Base-by-base conservation (phyloP, 1,139 yeast species). In the Yamadazyma triangularis region DNA sequence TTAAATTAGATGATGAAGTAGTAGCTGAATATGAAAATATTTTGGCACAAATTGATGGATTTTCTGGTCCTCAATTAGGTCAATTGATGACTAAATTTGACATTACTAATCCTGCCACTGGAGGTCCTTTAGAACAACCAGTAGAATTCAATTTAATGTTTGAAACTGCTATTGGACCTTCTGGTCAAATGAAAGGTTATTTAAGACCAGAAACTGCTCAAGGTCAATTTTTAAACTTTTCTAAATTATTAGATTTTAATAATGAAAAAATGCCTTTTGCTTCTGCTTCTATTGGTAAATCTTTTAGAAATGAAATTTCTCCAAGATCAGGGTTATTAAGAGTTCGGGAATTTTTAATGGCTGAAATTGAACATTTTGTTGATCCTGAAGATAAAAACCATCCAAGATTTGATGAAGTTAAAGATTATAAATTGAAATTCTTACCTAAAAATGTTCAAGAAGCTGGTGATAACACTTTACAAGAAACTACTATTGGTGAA, bases 171-270 rank as follows among this genome's bases (percentile, higher is more conserved):
- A 93, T 93, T 58, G 99, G 99, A 33, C 98, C 99, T 40, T 85
- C 96, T 36, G 98, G 98, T 53, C 88, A 82, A 56, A 69, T 89
- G 61, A 88, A 85, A 70, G 98, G 98, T 47, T 93, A 76, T 64
- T 68, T 93, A 56, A 81, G 99, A 64, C 99, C 99, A 36, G 99
- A 93, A 69, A 93, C 99, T 40, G 99, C 99, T 18, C 99, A 93
- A 70, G 98, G 99, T 52, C 98, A 93, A 66, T 93, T 93, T 63
- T 73, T 93, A 55, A 93, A 93, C 73, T 93, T 93, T 64, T 76
- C 77, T 67, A 91, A 91, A 67, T 74, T 93, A 53, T 77, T 88
- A 51, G 98, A 93, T 51, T 85, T 81, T 72, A 93, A 93, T 76
- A 93, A 93, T 65, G 80, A 84, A 58, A 85, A 82, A 62, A 89